Evolutionary conservation across 2,329 filamentous ascomycete genomes (phyloP).

Genomic region (Trichophyton verrucosum): DNA sequence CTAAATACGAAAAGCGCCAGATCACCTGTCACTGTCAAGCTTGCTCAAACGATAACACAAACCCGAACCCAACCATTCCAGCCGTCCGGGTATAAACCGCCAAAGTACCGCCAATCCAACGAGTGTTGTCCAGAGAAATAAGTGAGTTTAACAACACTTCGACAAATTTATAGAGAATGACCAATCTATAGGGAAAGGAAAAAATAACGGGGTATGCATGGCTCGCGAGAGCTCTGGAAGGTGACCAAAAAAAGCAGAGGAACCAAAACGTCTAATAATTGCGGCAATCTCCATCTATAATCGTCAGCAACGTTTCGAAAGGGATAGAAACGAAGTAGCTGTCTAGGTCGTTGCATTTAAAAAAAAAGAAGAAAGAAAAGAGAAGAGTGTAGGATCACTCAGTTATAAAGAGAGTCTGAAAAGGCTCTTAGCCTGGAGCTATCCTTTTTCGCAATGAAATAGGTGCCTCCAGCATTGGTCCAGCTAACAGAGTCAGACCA

Average conservation of each 20-base stretch:
- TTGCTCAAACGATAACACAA: neutral
- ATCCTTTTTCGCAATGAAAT: conserved; percentile 79
- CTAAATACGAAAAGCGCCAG: neutral
- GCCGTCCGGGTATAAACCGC: neutral
- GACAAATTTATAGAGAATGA: neutral
- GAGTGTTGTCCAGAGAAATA: neutral
- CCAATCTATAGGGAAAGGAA: neutral
- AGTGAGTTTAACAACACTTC: neutral
- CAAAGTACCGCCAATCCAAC: neutral
- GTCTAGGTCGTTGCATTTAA: conserved; percentile 2
- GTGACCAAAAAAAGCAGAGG: too few species aligned
- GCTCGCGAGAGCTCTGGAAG: neutral
- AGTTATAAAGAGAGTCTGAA: conserved; percentile 9
- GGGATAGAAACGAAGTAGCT: neutral
- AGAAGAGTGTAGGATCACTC: neutral
- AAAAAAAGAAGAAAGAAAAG: neutral
- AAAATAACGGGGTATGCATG: neutral
- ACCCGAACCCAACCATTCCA: neutral
- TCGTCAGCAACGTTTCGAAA: neutral
- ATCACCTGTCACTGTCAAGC: neutral
- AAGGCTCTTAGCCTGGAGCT: conserved; percentile 41
- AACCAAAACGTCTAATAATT: neutral
- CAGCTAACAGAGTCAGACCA: conserved; percentile 68
- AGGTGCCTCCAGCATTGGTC: conserved; percentile 72
- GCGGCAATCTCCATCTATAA: neutral